A percentile compares a stretch with the other conserved stretches of the same genome.
phyloP scores from a whole-genome alignment of 176 grass and related monocot species.

The Alopecurus myosuroides region DNA sequence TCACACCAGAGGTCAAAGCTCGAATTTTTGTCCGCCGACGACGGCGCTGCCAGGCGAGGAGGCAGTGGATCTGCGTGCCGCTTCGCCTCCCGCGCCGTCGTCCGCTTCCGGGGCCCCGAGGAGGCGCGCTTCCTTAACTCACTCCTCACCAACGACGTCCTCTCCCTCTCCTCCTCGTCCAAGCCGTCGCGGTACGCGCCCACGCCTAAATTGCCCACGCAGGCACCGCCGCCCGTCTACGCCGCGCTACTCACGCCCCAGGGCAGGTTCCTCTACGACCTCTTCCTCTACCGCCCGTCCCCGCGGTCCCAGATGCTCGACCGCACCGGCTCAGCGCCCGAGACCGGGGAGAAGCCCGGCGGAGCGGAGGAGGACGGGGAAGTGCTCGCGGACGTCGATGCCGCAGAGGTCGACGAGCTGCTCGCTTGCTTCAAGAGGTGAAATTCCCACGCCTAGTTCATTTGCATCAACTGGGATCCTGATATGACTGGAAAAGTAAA shows the following conservation, averaged over 20 bases:
- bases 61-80: no score
- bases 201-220: conserved; percentile 46
- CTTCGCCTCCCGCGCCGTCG: conserved; percentile 64
- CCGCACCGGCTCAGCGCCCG: conserved; percentile 52
- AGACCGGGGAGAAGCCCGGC: conserved; percentile 27
- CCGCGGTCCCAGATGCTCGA: conserved; percentile 47
- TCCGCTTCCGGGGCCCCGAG: conserved; percentile 82
- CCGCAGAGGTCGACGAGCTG: conserved; percentile 59
- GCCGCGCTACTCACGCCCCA: conserved; percentile 70
- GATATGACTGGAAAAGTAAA: neutral
- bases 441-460: neutral
- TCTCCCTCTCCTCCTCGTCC: neutral
- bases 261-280: conserved; percentile 79
- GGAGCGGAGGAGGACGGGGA: neutral
- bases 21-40: no score
- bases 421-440: conserved; percentile 73
- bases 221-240: conserved; percentile 31
- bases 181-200: conserved; percentile 34
- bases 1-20: no score
- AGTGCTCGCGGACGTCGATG: conserved; percentile 76
- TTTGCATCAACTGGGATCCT: neutral
- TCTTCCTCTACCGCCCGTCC: conserved; percentile 70
- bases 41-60: no score
- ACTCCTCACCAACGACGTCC: conserved; percentile 91
- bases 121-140: conserved; percentile 68